Percentiles rank a stretch among this genome's conserved stretches.
These are phyloP conservation scores for Liquidambar formosana DNA, from an alignment of 164 flowering plant species.

Conservation along the genomic window DNA sequence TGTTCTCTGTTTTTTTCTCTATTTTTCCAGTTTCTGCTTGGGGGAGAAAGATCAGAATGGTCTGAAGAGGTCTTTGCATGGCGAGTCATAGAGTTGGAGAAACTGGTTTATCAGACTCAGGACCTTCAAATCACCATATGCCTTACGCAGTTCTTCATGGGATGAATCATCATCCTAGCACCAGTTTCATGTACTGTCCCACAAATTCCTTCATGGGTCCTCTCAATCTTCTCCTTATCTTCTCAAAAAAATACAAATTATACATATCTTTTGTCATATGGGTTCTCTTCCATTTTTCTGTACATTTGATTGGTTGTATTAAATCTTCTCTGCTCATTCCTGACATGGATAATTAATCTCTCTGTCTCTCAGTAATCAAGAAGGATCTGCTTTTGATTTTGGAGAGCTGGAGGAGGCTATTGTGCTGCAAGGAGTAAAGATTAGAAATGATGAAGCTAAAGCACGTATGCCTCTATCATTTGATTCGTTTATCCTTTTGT, in stretches of 20 bases:
- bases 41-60: slow-evolving; percentile 23
- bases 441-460: slow-evolving; percentile 69
- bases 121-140: slow-evolving; percentile 58
- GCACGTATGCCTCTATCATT: slow-evolving; percentile 47
- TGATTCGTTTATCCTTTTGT: slow-evolving; percentile 18
- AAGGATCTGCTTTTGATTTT: slow-evolving; percentile 81
- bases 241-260: too few species aligned
- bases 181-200: slow-evolving; percentile 53
- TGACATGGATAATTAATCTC: slow-evolving; percentile 16
- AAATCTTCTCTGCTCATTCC: slow-evolving; percentile 1
- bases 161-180: slow-evolving; percentile 34
- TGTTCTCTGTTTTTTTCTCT: neutral
- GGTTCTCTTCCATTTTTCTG: neutral
- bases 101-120: slow-evolving; percentile 64
- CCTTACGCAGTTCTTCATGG: slow-evolving; percentile 63
- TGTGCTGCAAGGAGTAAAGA: slow-evolving; percentile 69
- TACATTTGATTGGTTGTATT: neutral
- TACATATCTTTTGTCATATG: too few species aligned
- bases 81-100: slow-evolving; percentile 71
- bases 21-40: slow-evolving; percentile 9
- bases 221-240: too few species aligned
- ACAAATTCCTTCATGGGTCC: neutral
- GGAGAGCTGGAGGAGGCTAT: slow-evolving; percentile 95
- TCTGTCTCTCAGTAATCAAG: slow-evolving; percentile 57
- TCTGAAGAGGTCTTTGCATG: slow-evolving; percentile 62